Percentiles rank a stretch among this genome's conserved stretches.
These are phyloP conservation scores for Hordeum pubiflorum DNA, from an alignment of 202 grass and related monocot genomes.

Conservation along the genomic window DNA sequence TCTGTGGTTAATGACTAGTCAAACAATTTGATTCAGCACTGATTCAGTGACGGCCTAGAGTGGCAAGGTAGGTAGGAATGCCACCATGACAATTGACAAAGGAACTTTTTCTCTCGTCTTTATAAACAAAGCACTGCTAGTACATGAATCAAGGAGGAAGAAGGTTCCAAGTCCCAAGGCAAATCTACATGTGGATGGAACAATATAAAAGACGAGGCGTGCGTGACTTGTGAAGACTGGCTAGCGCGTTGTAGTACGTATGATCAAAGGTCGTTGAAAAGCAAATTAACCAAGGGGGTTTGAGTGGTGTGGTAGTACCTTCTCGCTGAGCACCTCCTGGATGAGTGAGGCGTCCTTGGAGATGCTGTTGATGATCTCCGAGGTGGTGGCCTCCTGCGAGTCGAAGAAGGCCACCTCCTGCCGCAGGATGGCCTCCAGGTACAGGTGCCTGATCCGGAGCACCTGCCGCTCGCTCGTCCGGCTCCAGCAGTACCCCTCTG, in stretches of 20 bases:
- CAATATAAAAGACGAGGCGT: neutral
- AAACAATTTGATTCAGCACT: neutral
- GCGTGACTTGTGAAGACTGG: neutral
- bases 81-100: neutral
- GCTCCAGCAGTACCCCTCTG: slow-evolving; percentile 99
- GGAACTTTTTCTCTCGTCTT: neutral
- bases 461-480: slow-evolving; percentile 99
- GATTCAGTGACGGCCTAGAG: neutral
- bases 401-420: slow-evolving; percentile 98
- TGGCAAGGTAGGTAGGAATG: neutral
- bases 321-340: slow-evolving; percentile 98
- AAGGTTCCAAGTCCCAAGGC: neutral
- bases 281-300: neutral
- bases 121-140: neutral
- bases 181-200: neutral
- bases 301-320: slow-evolving; percentile 31
- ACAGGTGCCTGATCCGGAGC: slow-evolving; percentile 76
- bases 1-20: neutral
- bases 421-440: slow-evolving; percentile 84
- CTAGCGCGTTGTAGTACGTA: neutral
- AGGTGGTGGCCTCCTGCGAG: slow-evolving; percentile 84
- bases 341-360: slow-evolving; percentile 86
- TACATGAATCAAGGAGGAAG: neutral
- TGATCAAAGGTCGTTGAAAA: neutral
- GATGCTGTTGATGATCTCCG: slow-evolving; percentile 97